Conservation (phyloP, 1,139 yeast genomes). For the Lodderomyces jiufengensis region DNA sequence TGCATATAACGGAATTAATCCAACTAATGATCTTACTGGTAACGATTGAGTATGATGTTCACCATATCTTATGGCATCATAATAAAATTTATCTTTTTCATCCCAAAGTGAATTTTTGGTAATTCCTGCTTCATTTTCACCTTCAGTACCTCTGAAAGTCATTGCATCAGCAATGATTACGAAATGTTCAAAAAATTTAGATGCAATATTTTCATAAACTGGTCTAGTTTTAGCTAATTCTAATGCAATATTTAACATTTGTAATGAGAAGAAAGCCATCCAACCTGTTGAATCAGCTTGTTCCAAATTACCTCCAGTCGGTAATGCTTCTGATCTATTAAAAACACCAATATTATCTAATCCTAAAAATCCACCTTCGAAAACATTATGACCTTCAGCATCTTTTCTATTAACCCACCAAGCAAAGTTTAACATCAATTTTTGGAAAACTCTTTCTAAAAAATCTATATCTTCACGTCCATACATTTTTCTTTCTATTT, state of each 20-base stretch:
- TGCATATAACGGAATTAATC: slow-evolving; percentile 90
- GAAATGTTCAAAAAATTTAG: slow-evolving; percentile 93
- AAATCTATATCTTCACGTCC: slow-evolving; percentile 80
- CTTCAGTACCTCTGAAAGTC: slow-evolving; percentile 66
- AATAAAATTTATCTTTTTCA: slow-evolving; percentile 83
- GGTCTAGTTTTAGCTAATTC: slow-evolving; percentile 83
- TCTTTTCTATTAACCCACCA: slow-evolving; percentile 99
- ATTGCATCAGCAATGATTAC: slow-evolving; percentile 91
- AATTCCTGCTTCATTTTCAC: slow-evolving; percentile 35
- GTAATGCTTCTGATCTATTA: slow-evolving; percentile 91
- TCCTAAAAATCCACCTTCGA: slow-evolving; percentile 94
- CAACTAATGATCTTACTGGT: slow-evolving; percentile 89
- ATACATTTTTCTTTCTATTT: slow-evolving; percentile 84
- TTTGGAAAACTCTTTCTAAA: slow-evolving; percentile 89
- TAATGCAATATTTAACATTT: slow-evolving; percentile 90
- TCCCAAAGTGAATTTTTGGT: slow-evolving; percentile 79
- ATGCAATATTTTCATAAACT: slow-evolving; percentile 91
- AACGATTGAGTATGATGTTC: slow-evolving; percentile 65
- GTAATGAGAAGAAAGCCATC: slow-evolving; percentile 94
- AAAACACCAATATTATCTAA: slow-evolving; percentile 92
- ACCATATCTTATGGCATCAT: slow-evolving; percentile 90
- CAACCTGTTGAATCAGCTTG: slow-evolving; percentile 98
- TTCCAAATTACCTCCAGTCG: slow-evolving; percentile 88
- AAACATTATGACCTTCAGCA: slow-evolving; percentile 81
- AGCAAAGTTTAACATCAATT: slow-evolving; percentile 82